Evolutionary conservation across 805 yeast genomes (phyloP), one percentile per base, ranked within the genome.

Genomic region (Candida michaelii): DNA sequence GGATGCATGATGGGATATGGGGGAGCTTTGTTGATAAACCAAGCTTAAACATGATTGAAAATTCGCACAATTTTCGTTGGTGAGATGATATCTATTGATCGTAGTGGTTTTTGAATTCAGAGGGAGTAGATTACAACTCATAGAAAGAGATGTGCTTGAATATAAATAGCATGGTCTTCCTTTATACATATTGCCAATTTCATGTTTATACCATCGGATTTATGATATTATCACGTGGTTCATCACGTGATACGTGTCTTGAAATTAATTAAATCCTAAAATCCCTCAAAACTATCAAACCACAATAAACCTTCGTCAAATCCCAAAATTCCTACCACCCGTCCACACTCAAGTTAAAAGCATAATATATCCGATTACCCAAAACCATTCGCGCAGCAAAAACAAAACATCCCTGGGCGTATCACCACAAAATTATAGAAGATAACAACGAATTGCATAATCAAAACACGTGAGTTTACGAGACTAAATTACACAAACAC

Each of bases 351-450:
- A 23, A 23, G 10, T 7, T 10, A 23, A 23, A 7, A 23, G 10
- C 25, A 7, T 6, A 23, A 23, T 7, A 23, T 23, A 23, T 6
- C 25, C 29, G 29, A 12, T 9, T 25, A 14, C 12, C 21, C 33
- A 30, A 30, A 30, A 4, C 21, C 33, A 30, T 30, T 29, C 33
- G 33, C 33, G 33, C 33, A 30, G 33, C 33, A 30, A 30, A 30
- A 30, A 30, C 33, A 30, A 30, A 30, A 30, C 33, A 30, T 30
- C 33, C 33, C 33, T 30, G 33, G 33, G 33, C 33, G 33, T 30
- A 30, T 30, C 21, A 16, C 33, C 21, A 30, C 33, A 25, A 25
- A 25, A 10, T 17, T 30, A 30, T 17, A 15, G 21, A 30, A 16
- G 8, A 15, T 10, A 9, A 16, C 33, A 30, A 30, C 19, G 12